Percentiles rank a stretch among this genome's conserved stretches.
These are phyloP conservation scores for Ceratocystis huliohia DNA, from an alignment of 2,329 filamentous ascomycete species.

Conservation along the genomic window DNA sequence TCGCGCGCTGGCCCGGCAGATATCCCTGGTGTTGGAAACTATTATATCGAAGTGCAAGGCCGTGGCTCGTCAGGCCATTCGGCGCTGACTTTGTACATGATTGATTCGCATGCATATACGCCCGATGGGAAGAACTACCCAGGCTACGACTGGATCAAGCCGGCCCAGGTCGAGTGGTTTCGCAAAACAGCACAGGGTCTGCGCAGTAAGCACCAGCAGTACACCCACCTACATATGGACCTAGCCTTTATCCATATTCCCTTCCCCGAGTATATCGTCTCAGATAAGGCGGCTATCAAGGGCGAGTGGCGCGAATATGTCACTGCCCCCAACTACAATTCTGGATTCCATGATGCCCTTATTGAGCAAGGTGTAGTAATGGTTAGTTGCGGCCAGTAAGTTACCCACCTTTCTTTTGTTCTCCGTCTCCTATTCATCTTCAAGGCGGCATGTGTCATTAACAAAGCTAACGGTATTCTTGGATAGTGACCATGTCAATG, in stretches of 20 bases:
- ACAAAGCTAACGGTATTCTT: constrained; percentile 17
- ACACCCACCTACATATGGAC: constrained; percentile 86
- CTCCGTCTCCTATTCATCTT: neutral
- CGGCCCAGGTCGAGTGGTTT: constrained; percentile 92
- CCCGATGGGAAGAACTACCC: constrained; percentile 76
- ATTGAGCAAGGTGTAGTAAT: constrained; percentile 74
- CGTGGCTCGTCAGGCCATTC: constrained; percentile 70
- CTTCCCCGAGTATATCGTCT: constrained; percentile 68
- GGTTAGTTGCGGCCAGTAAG: constrained; percentile 82
- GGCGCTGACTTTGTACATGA: constrained; percentile 83
- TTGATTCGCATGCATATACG: constrained; percentile 86
- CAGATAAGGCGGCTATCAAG: constrained; percentile 39
- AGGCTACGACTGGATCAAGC: constrained; percentile 98
- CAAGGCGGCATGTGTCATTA: neutral
- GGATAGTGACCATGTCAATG: constrained; percentile 77
- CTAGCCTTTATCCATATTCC: constrained; percentile 97
- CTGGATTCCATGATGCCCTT: constrained; percentile 81
- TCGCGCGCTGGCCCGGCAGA: constrained; percentile 71
- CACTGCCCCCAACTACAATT: constrained; percentile 80
- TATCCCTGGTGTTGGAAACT: constrained; percentile 87
- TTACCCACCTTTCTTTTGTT: constrained; percentile 24
- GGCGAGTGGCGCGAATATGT: constrained; percentile 72
- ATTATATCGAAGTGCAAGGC: constrained; percentile 79
- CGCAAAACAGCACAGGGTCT: constrained; percentile 59
- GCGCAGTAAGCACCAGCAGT: constrained; percentile 66